Evolutionary conservation across 2,329 filamentous ascomycete species (phyloP), one percentile per base, ranked within the genome.

Genomic region (Verticillium nonalfalfae): DNA sequence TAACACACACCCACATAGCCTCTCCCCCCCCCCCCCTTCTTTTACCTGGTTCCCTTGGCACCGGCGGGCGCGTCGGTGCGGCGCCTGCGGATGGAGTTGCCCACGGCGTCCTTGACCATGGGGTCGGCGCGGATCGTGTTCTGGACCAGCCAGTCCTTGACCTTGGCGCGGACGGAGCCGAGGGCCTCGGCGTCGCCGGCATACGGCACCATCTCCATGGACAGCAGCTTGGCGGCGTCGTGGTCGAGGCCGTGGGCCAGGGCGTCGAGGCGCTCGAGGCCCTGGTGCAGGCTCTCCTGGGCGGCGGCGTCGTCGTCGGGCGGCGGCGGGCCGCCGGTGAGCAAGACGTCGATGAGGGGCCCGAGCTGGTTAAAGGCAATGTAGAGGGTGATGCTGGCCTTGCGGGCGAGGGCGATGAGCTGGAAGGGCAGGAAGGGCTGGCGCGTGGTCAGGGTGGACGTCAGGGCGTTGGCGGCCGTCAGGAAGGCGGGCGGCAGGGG

Each of bases 101-200:
- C 87, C 67, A 97, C 81, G 0, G 93, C 93, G 73, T 91, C 88
- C 67, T 88, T 84, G 9, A 98, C 94, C 76, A 94, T 91, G 1
- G 88, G 88, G 74, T 94, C 90, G 57, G 84, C 86, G 66, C 86
- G 83, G 63, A 96, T 90, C 14, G 88, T 93, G 71, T 96, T 96
- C 73, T 96, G 87, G 58, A 97, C 87, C 67, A 98, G 79, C 83
- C 92, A 96, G 69, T 95, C 91, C 75, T 88, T 90, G 76, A 97
- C 84, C 68, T 89, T 90, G 50, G 82, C 82, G 64, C 87, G 84
- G 69, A 96, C 76, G 62, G 85, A 86, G 55, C 79, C 79, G 56
- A 89, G 78, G n/a, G 80, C 81, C 63, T 84, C 82, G 39, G 82
- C 77, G 69, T 96, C 89, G n/a, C 87, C 88, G 58, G 81, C 85